These are phyloP conservation scores for Metschnikowia orientalis DNA, from an alignment of 805 yeast species.

Conservation along the genomic window DNA sequence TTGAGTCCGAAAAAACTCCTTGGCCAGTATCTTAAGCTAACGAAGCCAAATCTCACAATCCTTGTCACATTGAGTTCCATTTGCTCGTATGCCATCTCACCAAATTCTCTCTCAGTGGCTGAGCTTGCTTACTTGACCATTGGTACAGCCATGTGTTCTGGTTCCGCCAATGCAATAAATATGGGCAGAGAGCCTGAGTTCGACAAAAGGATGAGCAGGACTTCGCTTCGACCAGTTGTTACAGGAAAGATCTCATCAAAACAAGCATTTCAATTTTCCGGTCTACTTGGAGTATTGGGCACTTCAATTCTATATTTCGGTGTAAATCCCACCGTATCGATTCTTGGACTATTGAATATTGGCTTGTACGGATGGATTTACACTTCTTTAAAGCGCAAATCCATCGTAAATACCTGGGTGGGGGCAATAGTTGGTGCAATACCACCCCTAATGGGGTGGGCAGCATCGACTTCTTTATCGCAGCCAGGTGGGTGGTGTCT, in stretches of 20 bases:
- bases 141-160: conserved; percentile 86
- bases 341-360: conserved; percentile 76
- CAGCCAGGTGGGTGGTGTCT: conserved; percentile 96
- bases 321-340: conserved; percentile 81
- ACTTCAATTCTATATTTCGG: conserved; percentile 65
- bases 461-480: conserved; percentile 65
- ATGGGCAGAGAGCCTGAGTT: conserved; percentile 95
- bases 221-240: conserved; percentile 86
- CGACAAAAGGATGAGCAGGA: conserved; percentile 83
- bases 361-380: conserved; percentile 84
- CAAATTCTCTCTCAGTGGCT: conserved; percentile 68
- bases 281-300: conserved; percentile 67
- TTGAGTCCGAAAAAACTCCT: conserved; percentile 15
- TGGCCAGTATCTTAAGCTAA: conserved; percentile 70
- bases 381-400: conserved; percentile 81
- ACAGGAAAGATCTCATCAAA: conserved; percentile 68
- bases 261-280: conserved; percentile 82
- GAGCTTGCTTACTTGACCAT: conserved; percentile 68
- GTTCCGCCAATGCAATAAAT: conserved; percentile 94
- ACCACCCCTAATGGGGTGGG: conserved; percentile 99
- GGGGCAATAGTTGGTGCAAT: conserved; percentile 99
- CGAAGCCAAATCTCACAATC: conserved; percentile 86
- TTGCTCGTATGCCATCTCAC: conserved; percentile 90
- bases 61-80: conserved; percentile 87
- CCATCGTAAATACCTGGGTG: conserved; percentile 93